Base-by-base conservation (phyloP, 352 stramenopile genomes). In the Nothophytophthora sp. region DNA sequence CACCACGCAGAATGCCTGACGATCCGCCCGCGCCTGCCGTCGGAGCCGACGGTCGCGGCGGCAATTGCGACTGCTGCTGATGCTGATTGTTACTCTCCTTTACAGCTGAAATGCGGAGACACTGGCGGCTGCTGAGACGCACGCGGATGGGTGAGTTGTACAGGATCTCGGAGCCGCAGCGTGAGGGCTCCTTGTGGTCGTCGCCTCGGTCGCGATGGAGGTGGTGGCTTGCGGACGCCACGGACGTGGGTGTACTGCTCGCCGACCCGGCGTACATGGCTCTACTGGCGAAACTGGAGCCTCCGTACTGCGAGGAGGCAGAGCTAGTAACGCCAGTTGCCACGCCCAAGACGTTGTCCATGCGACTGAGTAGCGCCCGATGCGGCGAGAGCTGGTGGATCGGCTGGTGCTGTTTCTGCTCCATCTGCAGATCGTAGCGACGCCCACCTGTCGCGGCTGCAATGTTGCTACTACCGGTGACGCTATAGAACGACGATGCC, bases 91-190 rank as follows among this genome's bases (percentile, higher is more conserved):
- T 25, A 35, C 1, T 23, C 18, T 50, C 52, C 25, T 50, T 61
- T 11, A 66, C 36, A 13, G 65, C 55, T 2, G 51, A 77, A 16
- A 93, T 76, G 2, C 76, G 78, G 6, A 93, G 48, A 46, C 81
- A 89, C 55, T 79, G 65, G 16, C 81, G 77, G 60, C 84, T 91
- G 50, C 81, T 80, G 16, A 93, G 64, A 16, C 78, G 67, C n/a
- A 93, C 39, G 0, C 81, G 68, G 33, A 93, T 66, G 2, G 76
- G 66, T 20, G 78, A 74, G 53, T 91, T 80, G 50, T 87, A 93
- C 8, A 82, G 65, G 16, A 93, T 89, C 36, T 87, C 78, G 0
- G 79, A 70, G 0, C 82, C 82, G 55, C 82, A 91, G 18, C 67
- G 73, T 4, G 78, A 87, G 10, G 74, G 69, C 39, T 92, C 75